Conservation (phyloP, 495 filamentous ascomycete genomes). For the Penicillium paxilli region DNA sequence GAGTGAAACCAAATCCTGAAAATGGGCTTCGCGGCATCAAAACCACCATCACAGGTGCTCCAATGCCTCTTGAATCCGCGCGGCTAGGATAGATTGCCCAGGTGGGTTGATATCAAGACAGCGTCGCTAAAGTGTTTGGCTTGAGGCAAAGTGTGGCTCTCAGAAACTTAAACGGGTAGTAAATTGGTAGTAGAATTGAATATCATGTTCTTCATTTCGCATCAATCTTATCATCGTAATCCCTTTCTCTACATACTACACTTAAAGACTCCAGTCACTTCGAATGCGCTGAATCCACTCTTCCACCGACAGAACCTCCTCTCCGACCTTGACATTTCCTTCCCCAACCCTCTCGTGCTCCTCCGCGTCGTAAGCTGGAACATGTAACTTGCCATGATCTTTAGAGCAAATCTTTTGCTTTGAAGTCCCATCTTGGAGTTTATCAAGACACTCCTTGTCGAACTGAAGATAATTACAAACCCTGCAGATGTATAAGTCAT, state of each 20-base stretch:
- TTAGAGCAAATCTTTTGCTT: conserved; percentile 31
- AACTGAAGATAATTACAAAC: conserved; percentile 35
- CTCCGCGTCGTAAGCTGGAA: conserved; percentile 34
- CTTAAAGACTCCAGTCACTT: conserved; percentile 4
- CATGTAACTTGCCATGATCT: conserved; percentile 34
- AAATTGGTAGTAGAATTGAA: too few relatives aligned
- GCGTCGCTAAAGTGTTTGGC: too few relatives aligned
- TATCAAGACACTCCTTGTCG: conserved; percentile 10
- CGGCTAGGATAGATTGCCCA: too few relatives aligned
- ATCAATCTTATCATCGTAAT: background rate
- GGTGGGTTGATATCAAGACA: too few relatives aligned
- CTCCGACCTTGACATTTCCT: conserved; percentile 30
- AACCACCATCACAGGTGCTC: too few relatives aligned
- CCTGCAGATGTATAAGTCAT: conserved; percentile 36
- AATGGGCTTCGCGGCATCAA: too few relatives aligned
- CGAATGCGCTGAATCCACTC: conserved; percentile 30
- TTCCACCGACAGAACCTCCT: conserved; percentile 32
- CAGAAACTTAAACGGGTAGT: too few relatives aligned
- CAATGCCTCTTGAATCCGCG: too few relatives aligned
- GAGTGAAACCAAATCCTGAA: too few relatives aligned
- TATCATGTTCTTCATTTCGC: background rate
- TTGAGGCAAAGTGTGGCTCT: too few relatives aligned
- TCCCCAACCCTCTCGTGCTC: conserved; percentile 12
- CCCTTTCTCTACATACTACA: background rate
- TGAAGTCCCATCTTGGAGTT: conserved; percentile 26